These are phyloP conservation scores for Phyllosticta citrichinensis DNA, from an alignment of 2,329 filamentous ascomycete genomes.

Conservation along the genomic window DNA sequence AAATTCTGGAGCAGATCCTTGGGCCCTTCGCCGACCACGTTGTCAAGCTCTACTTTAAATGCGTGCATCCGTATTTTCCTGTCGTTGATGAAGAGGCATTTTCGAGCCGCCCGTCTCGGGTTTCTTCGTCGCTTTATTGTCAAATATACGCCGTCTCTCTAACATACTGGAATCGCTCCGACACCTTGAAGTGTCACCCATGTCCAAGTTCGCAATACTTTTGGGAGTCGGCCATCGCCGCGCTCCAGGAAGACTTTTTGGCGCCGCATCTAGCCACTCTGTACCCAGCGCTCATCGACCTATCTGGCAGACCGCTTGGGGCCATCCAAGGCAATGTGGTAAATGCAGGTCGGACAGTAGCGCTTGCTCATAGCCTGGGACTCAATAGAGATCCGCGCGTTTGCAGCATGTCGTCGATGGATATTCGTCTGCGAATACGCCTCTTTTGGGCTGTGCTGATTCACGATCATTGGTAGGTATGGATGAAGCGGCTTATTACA, in stretches of 20 bases:
- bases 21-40: constrained; percentile 29
- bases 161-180: constrained; percentile 29
- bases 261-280: constrained; percentile 32
- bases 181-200: constrained; percentile 24
- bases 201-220: constrained; percentile 30
- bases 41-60: constrained; percentile 36
- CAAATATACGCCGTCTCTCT: constrained; percentile 29
- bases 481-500: constrained; percentile 14
- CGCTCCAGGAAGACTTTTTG: constrained; percentile 33
- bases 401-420: constrained; percentile 42
- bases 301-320: constrained; percentile 31
- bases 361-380: constrained; percentile 46
- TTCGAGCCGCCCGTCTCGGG: constrained; percentile 19
- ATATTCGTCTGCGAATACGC: constrained; percentile 43
- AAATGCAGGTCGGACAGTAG: constrained; percentile 43
- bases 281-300: constrained; percentile 30
- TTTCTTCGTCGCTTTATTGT: constrained; percentile 26
- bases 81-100: constrained; percentile 30
- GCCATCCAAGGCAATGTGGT: constrained; percentile 40
- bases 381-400: constrained; percentile 45
- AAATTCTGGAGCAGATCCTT: constrained; percentile 33
- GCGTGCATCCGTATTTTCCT: constrained; percentile 29
- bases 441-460: constrained; percentile 50
- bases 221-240: constrained; percentile 33
- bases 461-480: constrained; percentile 40